These are phyloP conservation scores for Leersia perrieri DNA, from an alignment of 176 grass and related monocot species.

Conservation along the genomic window DNA sequence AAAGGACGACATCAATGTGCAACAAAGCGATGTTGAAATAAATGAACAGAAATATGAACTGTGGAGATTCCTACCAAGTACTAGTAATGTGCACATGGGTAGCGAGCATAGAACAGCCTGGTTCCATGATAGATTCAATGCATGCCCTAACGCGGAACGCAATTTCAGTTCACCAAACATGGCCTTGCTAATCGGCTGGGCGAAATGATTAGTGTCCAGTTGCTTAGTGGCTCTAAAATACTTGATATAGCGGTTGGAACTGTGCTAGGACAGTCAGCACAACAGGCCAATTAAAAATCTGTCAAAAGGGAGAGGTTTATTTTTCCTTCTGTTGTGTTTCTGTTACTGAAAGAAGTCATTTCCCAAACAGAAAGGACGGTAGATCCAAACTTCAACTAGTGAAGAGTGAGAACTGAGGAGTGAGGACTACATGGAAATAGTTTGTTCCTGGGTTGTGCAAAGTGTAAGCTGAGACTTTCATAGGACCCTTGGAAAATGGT, in stretches of 20 bases:
- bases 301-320: background rate
- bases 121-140: conserved; percentile 4
- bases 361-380: background rate
- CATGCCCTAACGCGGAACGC: background rate
- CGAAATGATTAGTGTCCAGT: background rate
- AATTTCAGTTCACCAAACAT: background rate
- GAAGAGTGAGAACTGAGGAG: too few relatives aligned
- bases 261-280: background rate
- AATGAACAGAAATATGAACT: background rate
- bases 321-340: background rate
- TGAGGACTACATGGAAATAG: background rate
- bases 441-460: background rate
- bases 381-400: background rate
- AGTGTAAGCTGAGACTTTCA: background rate
- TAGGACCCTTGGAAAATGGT: conserved; percentile 3
- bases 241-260: background rate
- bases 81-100: conserved; percentile 12
- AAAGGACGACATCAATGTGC: background rate
- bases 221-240: background rate
- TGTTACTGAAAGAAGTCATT: background rate
- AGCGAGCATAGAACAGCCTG: conserved; percentile 8
- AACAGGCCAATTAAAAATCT: background rate
- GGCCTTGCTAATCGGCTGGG: background rate
- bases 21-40: conserved; percentile 3
- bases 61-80: background rate